Evolutionary conservation across 441 rosid species (phyloP), one percentile per base, ranked within the genome.

Genomic region (Manihot esculenta): DNA sequence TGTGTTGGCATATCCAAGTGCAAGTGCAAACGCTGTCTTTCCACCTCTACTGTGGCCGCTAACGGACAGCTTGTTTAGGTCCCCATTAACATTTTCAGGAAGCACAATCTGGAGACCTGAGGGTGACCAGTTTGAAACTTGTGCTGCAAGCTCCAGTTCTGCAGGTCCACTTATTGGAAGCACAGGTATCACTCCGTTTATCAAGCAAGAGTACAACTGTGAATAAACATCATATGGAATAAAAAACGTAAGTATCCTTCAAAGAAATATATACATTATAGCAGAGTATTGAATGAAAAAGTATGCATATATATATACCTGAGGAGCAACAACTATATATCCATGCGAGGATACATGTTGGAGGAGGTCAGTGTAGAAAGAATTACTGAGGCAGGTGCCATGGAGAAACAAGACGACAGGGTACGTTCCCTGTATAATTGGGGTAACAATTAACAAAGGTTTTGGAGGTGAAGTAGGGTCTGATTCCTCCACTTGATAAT

Each of bases 31-130:
- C 41, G 86, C 87, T 11, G 67, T 72, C 70, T 81, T 74, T n/a
- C 91, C 89, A 10, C 89, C 87, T 49, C 88, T 79, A 55, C 89
- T 88, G 59, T 86, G 91, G 47, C 91, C 89, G 17, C 57, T 76
- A 12, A 86, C 79, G 21, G 79, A 74, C 12, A 85, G 53, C 47
- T 78, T 63, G 5, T 62, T 26, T 3, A 76, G 50, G 58, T 84
- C 76, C 17, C 73, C 58, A 24, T 51, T 45, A 41, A 82, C 76
- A 10, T 69, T 54, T 62, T 64, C 76, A 0, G 73, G 80, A 15
- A 88, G 83, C 6, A 59, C 35, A 10, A 71, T 48, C 35, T 75
- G 65, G 33, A 86, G 82, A 38, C 76, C 73, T 15, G 67, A 5
- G n/a, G 69, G 54, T 41, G 81, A 26, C 90, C 88, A 86, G 67